Evolutionary conservation across 352 stramenopile genomes (phyloP).

Genomic region (Pythium volutum): DNA sequence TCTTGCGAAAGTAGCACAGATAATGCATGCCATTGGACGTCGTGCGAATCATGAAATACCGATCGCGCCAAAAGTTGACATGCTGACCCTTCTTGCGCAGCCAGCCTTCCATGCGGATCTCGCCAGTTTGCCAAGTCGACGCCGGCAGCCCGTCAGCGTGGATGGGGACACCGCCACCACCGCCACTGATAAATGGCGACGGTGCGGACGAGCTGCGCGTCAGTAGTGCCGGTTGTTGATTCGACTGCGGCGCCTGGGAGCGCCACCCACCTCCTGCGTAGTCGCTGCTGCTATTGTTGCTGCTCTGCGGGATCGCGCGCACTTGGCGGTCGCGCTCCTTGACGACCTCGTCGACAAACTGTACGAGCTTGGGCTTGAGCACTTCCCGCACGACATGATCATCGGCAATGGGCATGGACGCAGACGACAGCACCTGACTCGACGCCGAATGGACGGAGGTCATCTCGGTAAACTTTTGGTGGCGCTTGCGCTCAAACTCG

Average conservation of each 20-base stretch:
- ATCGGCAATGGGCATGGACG: slow-evolving; percentile 38
- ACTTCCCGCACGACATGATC: slow-evolving; percentile 61
- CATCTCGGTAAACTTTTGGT: slow-evolving; percentile 22
- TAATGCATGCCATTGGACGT: slow-evolving; percentile 76
- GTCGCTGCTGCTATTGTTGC: background rate
- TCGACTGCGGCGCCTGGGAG: no score
- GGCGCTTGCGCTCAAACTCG: slow-evolving; percentile 40
- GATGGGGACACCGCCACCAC: background rate
- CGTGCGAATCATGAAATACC: slow-evolving; percentile 88
- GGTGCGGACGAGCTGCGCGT: no score
- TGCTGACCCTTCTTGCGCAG: slow-evolving; percentile 85
- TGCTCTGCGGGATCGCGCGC: background rate
- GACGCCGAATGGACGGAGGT: background rate
- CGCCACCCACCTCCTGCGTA: no score
- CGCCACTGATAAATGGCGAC: background rate
- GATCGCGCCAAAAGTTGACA: slow-evolving; percentile 82
- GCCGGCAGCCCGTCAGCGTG: slow-evolving; percentile 3
- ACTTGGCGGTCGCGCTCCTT: slow-evolving; percentile 53
- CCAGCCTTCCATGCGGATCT: slow-evolving; percentile 87
- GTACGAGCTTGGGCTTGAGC: slow-evolving; percentile 72
- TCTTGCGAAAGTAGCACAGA: slow-evolving; percentile 82
- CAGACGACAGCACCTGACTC: slow-evolving; percentile 16
- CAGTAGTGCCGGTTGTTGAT: no score
- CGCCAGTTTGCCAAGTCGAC: slow-evolving; percentile 30
- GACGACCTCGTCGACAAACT: slow-evolving; percentile 74